Percentiles rank a stretch among this genome's conserved stretches.
These are phyloP conservation scores for Petrea volubilis DNA, from an alignment of 257 asterid genomes.

Conservation along the genomic window DNA sequence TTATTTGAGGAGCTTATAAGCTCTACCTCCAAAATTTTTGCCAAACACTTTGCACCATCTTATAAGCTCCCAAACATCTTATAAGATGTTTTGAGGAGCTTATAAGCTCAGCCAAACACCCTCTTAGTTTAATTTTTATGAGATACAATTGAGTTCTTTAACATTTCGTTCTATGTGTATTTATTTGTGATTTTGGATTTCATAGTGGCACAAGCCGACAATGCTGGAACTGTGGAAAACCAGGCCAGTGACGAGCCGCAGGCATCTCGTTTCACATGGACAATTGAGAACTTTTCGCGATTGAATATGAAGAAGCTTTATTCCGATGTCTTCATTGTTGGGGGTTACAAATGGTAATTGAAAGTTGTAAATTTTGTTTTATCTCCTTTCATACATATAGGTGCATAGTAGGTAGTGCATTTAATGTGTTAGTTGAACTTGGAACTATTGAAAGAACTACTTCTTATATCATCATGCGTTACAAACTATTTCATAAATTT, in stretches of 20 bases:
- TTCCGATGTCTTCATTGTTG: conserved; percentile 74
- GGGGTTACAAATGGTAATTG: conserved; percentile 84
- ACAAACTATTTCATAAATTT: conserved; percentile 9
- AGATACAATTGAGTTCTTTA: not conserved
- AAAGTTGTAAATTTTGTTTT: conserved; percentile 9
- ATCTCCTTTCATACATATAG: not conserved
- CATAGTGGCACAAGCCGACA: conserved; percentile 53
- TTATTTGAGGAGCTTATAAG: no score
- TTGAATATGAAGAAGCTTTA: conserved; percentile 69
- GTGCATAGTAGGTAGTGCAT: not conserved
- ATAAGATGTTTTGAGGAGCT: no score
- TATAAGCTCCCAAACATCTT: no score
- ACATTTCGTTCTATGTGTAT: conserved; percentile 15
- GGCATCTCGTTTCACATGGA: conserved; percentile 79
- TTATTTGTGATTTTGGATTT: conserved; percentile 18
- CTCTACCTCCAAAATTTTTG: no score
- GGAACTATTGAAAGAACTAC: not conserved
- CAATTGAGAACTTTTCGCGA: conserved; percentile 75
- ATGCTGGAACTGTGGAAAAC: conserved; percentile 65
- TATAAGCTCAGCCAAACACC: no score
- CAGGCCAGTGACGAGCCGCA: conserved; percentile 88
- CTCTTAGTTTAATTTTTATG: not conserved
- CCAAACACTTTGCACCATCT: no score
- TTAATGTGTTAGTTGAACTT: conserved; percentile 16
- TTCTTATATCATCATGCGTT: not conserved